Evolutionary conservation across 2,329 filamentous ascomycete genomes (phyloP).

Genomic region (Clonostachys chloroleuca): DNA sequence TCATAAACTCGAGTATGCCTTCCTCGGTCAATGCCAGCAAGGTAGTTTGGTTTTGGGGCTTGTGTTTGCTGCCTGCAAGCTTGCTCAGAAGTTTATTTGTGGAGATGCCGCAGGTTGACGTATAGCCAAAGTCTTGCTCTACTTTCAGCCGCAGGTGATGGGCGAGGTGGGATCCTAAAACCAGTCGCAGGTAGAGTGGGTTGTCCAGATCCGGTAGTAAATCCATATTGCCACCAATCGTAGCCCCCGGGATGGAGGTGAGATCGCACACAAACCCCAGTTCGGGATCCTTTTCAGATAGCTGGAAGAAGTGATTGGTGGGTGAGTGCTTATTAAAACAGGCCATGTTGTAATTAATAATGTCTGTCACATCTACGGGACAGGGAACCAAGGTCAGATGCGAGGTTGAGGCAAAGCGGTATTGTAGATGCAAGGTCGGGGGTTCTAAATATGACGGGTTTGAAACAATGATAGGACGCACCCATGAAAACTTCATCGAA

Average conservation of each 20-base stretch:
- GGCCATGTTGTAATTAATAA: constrained; percentile 75
- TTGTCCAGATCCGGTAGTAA: constrained; percentile 16
- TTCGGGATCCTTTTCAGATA: constrained; percentile 69
- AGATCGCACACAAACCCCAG: constrained; percentile 79
- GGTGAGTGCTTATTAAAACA: constrained; percentile 66
- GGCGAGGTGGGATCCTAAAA: constrained; percentile 79
- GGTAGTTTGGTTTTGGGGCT: constrained; percentile 84
- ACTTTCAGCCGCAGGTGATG: constrained; percentile 67
- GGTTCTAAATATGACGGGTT: no score
- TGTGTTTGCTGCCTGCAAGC: constrained; percentile 77
- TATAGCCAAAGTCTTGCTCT: constrained; percentile 76
- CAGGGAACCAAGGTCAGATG: no score
- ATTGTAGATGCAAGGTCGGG: no score
- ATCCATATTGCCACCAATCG: constrained; percentile 24
- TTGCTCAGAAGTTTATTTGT: constrained; percentile 87
- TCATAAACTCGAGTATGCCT: constrained; percentile 65
- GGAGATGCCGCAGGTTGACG: constrained; percentile 80
- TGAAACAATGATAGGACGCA: constrained; percentile 12
- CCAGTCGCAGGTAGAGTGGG: constrained; percentile 53
- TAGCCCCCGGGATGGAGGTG: constrained; percentile 57
- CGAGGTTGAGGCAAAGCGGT: no score
- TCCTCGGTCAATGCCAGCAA: constrained; percentile 61
- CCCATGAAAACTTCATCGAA: constrained; percentile 76
- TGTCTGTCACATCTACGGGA: constrained; percentile 75
- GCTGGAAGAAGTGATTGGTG: constrained; percentile 70